phyloP scores from a whole-genome alignment of 2,329 filamentous ascomycete genomes.

The Sclerotinia trifoliorum region DNA sequence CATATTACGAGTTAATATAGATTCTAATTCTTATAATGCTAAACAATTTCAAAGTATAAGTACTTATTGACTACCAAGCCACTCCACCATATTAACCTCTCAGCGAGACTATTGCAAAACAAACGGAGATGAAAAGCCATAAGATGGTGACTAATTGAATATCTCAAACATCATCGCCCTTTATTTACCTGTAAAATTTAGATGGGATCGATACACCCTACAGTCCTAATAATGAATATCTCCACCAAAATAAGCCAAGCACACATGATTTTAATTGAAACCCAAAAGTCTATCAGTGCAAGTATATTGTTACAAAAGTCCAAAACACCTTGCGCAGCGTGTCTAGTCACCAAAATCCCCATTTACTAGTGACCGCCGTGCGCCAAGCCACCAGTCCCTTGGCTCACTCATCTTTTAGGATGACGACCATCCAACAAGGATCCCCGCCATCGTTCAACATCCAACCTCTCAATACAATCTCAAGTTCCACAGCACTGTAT shows the following conservation, averaged over 20 bases:
- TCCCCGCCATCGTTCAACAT: no score
- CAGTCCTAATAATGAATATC: not conserved
- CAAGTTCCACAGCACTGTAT: not conserved
- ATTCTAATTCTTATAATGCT: no score
- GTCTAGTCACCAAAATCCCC: not conserved
- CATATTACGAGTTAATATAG: not conserved
- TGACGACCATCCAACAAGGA: slow-evolving; percentile 3
- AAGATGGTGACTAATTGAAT: no score
- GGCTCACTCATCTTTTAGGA: slow-evolving; percentile 1
- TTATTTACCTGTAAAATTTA: no score
- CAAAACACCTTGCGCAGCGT: not conserved
- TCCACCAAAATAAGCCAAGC: not conserved
- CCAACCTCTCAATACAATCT: no score
- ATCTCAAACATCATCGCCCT: not conserved
- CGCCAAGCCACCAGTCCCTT: not conserved
- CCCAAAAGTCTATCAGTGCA: no score
- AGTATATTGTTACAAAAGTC: not conserved
- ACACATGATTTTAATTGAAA: no score
- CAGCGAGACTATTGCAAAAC: no score
- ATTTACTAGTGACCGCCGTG: not conserved
- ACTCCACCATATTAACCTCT: no score
- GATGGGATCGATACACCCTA: not conserved
- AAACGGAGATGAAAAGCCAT: no score
- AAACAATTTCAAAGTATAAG: no score
- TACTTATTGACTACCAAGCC: no score